Base-by-base conservation (phyloP, 2,329 filamentous ascomycete genomes). In the Aureobasidium sp. region DNA sequence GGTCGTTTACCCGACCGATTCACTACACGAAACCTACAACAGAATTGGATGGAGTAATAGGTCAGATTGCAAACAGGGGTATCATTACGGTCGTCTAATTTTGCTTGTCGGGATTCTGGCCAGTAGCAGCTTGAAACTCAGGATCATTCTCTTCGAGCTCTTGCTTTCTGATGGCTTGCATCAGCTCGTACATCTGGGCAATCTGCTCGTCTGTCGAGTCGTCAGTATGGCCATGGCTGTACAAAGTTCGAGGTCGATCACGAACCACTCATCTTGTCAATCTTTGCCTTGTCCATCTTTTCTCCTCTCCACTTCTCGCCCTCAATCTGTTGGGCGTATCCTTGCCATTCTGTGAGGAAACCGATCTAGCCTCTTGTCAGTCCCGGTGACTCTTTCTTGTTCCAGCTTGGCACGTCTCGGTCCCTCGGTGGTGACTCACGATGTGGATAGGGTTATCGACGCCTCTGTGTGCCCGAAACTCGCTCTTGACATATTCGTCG, bases 281-380 rank as follows among this genome's bases (percentile, higher is more conserved):
- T 79, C 76, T 96, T 96, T 0, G 78, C 80, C 68, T 85, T 84
- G 66, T 97, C 93, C 73, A 97, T 81, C 73, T 87, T 93, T 66
- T 90, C 90, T 1, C 88, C 93, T 64, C 83, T 81, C 94, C 94
- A 97, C 0, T 82, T 75, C 59, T 96, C 88, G 0, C 92, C 93
- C 71, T 97, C 93, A 17, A 99, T 78, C 72, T 91, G 87, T 73
- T 99, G 93, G 1, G 91, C 92, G 72, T 97, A 99, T 58, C 90
- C 78, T 75, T 99, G 94, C 93, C 93, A 99, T 75, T 97, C 92
- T 0, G 90, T 93, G 68, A 99, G 80, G 74, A 99, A 99, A 1
- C 93, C 94, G 69, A 97, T 91, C 91, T 96, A 67, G 15, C 8
- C 25, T 51, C 20, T n/a, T 36, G 47, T 51, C 37, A 52, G 47